Evolutionary conservation across 129 eudicot genomes (phyloP).

Genomic region (Calendula officinalis): DNA sequence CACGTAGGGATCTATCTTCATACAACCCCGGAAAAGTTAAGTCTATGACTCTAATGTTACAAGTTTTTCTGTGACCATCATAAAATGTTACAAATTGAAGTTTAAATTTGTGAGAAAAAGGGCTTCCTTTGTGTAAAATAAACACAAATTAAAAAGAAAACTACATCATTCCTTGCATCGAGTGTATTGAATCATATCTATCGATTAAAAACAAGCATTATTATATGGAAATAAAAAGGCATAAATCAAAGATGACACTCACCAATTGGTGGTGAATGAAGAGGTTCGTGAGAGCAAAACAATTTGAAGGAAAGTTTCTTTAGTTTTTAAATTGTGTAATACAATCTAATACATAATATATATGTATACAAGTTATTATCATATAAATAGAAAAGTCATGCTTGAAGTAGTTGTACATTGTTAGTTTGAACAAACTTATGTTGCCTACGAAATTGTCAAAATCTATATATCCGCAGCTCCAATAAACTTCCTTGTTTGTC

Average conservation of each 20-base stretch:
- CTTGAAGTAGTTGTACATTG: conserved; percentile 12
- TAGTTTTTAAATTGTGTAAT: neutral
- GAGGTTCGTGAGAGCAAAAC: neutral
- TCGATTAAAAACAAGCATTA: neutral
- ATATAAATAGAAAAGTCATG: neutral
- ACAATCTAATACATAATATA: neutral
- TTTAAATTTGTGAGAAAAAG: too few relatives aligned
- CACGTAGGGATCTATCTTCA: neutral
- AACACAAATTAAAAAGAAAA: neutral
- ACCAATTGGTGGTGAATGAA: conserved; percentile 9
- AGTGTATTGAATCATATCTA: too few relatives aligned
- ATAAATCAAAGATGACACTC: neutral
- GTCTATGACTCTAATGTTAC: neutral
- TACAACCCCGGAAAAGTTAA: too few relatives aligned
- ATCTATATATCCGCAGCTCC: neutral
- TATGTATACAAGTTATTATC: neutral
- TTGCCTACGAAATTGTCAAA: conserved; percentile 10
- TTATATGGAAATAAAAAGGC: neutral
- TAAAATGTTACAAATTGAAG: too few relatives aligned
- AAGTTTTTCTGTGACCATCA: too few relatives aligned
- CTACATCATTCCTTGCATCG: neutral
- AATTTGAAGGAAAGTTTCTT: neutral
- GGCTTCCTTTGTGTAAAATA: too few relatives aligned
- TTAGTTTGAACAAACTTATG: neutral
- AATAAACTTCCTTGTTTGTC: conserved; percentile 11